These are phyloP conservation scores for Aspergillus brunneoviolaceus DNA, from an alignment of 2,329 filamentous ascomycete species.

Conservation along the genomic window DNA sequence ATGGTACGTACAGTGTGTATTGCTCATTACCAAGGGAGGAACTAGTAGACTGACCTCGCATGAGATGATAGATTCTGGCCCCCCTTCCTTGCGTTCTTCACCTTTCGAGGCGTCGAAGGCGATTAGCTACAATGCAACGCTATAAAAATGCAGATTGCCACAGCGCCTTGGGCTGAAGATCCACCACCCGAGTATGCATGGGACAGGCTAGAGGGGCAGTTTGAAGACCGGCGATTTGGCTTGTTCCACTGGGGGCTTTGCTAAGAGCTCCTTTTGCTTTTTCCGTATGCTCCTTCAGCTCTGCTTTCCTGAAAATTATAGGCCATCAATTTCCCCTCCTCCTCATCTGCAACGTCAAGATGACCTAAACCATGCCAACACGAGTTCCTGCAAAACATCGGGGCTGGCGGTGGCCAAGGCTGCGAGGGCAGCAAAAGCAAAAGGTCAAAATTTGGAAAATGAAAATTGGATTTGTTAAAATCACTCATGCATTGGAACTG, in stretches of 20 bases:
- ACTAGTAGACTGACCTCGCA: neutral
- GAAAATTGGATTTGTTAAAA: neutral
- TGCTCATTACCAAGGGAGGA: neutral
- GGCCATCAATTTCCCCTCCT: neutral
- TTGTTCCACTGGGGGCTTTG: neutral
- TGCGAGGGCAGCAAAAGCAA: neutral
- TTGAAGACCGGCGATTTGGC: neutral
- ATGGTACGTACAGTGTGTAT: neutral
- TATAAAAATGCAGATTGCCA: neutral
- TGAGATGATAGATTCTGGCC: neutral
- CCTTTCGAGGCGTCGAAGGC: neutral
- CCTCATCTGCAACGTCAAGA: constrained; percentile 4
- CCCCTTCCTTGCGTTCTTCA: neutral
- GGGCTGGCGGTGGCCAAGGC: neutral
- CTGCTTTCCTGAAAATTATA: neutral
- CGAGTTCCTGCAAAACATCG: constrained; percentile 5
- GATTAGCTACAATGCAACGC: constrained; percentile 3
- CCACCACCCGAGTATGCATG: neutral
- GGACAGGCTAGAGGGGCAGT: neutral
- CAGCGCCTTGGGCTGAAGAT: constrained; percentile 2
- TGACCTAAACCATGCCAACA: constrained; percentile 4
- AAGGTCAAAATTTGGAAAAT: neutral
- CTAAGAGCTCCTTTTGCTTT: constrained; percentile 1
- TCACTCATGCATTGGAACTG: neutral
- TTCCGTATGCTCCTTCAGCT: neutral